phyloP scores from a whole-genome alignment of 1,284 basidiomycete species.

The Cryptococcus wingfieldii region DNA sequence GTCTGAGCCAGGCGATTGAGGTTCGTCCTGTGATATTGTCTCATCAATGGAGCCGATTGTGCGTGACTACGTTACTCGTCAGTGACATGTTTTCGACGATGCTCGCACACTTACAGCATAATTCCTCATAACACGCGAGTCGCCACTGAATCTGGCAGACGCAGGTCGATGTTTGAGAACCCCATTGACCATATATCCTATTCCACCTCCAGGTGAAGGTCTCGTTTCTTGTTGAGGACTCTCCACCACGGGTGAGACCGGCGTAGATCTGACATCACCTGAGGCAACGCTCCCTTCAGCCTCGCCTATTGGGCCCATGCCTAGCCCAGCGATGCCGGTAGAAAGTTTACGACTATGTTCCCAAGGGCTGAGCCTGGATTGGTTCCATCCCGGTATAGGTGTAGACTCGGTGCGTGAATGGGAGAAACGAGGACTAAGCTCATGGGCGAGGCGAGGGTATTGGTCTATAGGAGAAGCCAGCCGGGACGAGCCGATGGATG shows the following conservation, averaged over 20 bases:
- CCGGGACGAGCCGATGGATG: constrained; percentile 19
- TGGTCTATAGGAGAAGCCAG: constrained; percentile 15
- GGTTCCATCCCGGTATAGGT: constrained; percentile 13
- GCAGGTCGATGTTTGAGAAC: constrained; percentile 31
- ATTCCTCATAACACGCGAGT: constrained; percentile 16
- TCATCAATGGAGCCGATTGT: constrained; percentile 41
- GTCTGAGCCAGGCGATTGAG: constrained; percentile 26
- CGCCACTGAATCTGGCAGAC: constrained; percentile 23
- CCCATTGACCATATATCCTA: constrained; percentile 43
- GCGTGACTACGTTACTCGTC: constrained; percentile 10
- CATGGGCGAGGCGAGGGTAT: constrained; percentile 28
- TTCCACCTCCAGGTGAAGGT: constrained; percentile 33
- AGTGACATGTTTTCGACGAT: neutral
- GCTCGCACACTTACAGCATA: constrained; percentile 22
- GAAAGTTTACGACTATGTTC: constrained; percentile 36
- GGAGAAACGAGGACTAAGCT: constrained; percentile 20
- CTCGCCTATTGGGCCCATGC: constrained; percentile 36
- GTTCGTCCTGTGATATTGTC: constrained; percentile 11
- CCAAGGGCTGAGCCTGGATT: constrained; percentile 21
- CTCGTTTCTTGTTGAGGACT: constrained; percentile 26
- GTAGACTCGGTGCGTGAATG: constrained; percentile 29
- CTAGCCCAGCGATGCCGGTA: constrained; percentile 32
- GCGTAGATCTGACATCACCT: constrained; percentile 4
- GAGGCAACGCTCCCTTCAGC: constrained; percentile 24
- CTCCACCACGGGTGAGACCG: constrained; percentile 23